Conservation (phyloP, 2,329 filamentous ascomycete species). For the Harringtonia lauricola region DNA sequence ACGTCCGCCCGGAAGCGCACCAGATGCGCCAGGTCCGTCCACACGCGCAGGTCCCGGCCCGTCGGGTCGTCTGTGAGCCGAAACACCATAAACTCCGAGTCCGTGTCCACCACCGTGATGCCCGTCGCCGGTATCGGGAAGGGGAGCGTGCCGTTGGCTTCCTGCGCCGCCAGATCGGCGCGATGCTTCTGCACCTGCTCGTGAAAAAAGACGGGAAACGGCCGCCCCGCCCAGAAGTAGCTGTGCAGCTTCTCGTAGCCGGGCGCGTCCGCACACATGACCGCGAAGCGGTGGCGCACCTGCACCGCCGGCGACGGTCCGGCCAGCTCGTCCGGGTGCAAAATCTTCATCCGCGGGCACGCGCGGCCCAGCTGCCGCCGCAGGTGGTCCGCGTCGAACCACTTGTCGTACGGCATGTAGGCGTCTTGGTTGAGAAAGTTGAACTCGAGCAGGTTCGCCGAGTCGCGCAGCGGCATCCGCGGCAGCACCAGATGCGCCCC, state of each 20-base stretch:
- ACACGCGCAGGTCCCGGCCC: slow-evolving; percentile 19
- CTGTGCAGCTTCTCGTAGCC: slow-evolving; percentile 15
- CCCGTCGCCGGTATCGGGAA: too few relatives aligned
- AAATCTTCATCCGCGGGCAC: slow-evolving; percentile 22
- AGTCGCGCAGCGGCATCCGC: slow-evolving; percentile 21
- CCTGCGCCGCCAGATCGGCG: background rate
- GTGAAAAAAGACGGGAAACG: slow-evolving; percentile 17
- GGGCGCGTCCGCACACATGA: slow-evolving; percentile 14
- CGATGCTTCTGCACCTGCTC: slow-evolving; percentile 5
- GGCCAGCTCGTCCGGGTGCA: slow-evolving; percentile 16
- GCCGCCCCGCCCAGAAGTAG: slow-evolving; percentile 21
- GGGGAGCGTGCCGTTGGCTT: background rate
- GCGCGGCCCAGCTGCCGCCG: slow-evolving; percentile 12
- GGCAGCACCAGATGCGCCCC: slow-evolving; percentile 20
- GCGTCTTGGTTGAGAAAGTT: slow-evolving; percentile 20
- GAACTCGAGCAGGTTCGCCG: slow-evolving; percentile 17
- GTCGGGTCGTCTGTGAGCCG: slow-evolving; percentile 25
- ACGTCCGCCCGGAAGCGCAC: slow-evolving; percentile 19
- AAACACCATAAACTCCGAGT: slow-evolving; percentile 21
- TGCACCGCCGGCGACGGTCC: slow-evolving; percentile 6
- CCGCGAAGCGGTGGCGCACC: slow-evolving; percentile 14
- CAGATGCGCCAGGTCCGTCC: slow-evolving; percentile 21
- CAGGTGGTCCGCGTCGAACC: slow-evolving; percentile 22
- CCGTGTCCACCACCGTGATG: slow-evolving; percentile 19
- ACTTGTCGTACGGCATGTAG: slow-evolving; percentile 21